These are phyloP conservation scores for Cladorrhinum sp. DNA, from an alignment of 2,329 filamentous ascomycete genomes.

Conservation along the genomic window DNA sequence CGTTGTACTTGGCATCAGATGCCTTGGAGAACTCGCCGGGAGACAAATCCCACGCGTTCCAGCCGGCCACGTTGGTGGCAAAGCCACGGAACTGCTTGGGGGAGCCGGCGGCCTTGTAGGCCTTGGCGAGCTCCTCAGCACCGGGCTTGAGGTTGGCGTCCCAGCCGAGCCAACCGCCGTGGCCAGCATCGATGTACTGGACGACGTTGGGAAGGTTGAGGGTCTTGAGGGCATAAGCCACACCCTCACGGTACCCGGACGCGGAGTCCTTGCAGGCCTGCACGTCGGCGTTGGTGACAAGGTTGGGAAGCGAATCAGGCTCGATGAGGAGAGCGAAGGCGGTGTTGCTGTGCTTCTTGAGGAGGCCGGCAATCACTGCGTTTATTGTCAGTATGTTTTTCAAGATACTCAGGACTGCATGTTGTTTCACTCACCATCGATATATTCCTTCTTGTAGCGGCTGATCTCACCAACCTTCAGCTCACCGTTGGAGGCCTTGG, in stretches of 20 bases:
- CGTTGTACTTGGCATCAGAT: constrained; percentile 41
- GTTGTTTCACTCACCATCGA: constrained; percentile 34
- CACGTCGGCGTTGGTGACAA: constrained; percentile 55
- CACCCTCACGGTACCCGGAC: constrained; percentile 52
- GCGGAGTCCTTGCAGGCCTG: constrained; percentile 53
- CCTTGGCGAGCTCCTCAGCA: constrained; percentile 39
- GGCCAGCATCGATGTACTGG: constrained; percentile 63
- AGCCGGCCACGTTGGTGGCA: constrained; percentile 41
- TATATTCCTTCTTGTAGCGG: constrained; percentile 42
- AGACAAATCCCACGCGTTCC: constrained; percentile 39
- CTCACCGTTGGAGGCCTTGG: constrained; percentile 62
- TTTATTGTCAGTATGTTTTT: constrained; percentile 3
- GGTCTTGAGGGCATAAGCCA: constrained; percentile 53
- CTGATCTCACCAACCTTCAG: constrained; percentile 51
- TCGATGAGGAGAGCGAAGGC: constrained; percentile 46
- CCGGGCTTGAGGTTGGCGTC: constrained; percentile 49
- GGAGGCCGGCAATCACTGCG: constrained; percentile 46
- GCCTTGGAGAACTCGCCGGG: constrained; percentile 42
- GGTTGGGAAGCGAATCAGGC: constrained; percentile 47
- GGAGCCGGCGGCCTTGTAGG: constrained; percentile 37
- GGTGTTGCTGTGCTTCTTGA: constrained; percentile 54
- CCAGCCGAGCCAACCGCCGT: constrained; percentile 65
- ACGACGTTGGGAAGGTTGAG: constrained; percentile 60
- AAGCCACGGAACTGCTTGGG: constrained; percentile 39
- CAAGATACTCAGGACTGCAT: background rate